Base-by-base conservation (phyloP, 768 basidiomycete genomes). In the Boletus subcaerulescens region DNA sequence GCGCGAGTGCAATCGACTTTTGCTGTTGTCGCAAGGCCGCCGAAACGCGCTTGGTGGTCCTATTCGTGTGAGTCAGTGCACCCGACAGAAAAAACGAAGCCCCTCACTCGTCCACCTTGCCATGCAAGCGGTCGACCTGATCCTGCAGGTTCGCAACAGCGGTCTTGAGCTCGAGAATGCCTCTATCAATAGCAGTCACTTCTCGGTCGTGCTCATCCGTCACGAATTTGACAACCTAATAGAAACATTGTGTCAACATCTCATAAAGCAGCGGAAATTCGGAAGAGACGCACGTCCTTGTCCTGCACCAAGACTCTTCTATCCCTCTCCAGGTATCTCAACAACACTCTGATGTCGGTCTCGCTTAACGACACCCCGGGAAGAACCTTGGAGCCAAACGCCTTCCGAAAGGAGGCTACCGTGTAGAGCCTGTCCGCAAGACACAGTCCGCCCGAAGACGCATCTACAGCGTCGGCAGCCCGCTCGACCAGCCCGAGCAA, bases 281-380 rank as follows among this genome's bases (percentile, higher is more conserved):
- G 12, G 12, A 45, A 49, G 26, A 33, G 13, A 69, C 82, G 56
- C 53, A 93, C 93, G 59, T 86, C 84, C 56, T 81, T 79, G 46
- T 91, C 83, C 13, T 81, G 73, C 0, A 90, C 77, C 13, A 96
- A 58, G 0, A 79, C 77, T 15, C 73, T 74, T 63, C 77, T 80
- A 67, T 98, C 95, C 48, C 95, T 78, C 66, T 89, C 81, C 42
- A 98, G 73, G 69, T 84, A 93, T 72, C 78, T 87, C 35, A 97
- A 42, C 32, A 98, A 66, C 8, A 93, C 81, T 53, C 77, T 80
- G 32, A 82, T 69, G 67, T 98, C 96, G 24, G 63, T 62, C 55
- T 84, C 81, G 12, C 84, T 78, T 53, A 94, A 62, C 9, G 76
- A 72, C 4, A 67, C 71, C 12, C 66, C 71, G 3, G 78, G 75